Evolutionary conservation across 805 yeast species (phyloP).

Genomic region (Starmerella bombi): DNA sequence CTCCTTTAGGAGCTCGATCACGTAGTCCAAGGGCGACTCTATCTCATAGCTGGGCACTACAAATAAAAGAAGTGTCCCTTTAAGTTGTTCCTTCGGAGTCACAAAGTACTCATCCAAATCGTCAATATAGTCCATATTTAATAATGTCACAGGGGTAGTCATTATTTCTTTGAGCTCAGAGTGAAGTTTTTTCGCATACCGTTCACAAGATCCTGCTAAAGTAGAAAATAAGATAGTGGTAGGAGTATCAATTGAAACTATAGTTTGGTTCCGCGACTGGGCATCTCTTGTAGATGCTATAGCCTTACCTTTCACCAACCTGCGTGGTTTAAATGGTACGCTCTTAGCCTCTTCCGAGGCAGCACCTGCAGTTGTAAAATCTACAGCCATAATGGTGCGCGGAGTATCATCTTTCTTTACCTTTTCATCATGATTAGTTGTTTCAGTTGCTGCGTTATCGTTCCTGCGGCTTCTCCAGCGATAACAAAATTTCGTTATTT

Average conservation of each 20-base stretch:
- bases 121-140: slow-evolving; percentile 67
- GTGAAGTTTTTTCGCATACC: slow-evolving; percentile 45
- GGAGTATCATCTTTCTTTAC: neutral
- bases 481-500: neutral
- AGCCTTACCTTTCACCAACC: slow-evolving; percentile 5
- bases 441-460: too few species aligned
- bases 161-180: slow-evolving; percentile 27
- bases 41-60: slow-evolving; percentile 85
- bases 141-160: slow-evolving; percentile 36
- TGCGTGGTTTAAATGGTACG: slow-evolving; percentile 10
- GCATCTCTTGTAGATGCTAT: neutral
- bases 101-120: slow-evolving; percentile 76
- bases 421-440: neutral
- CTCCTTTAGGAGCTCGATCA: slow-evolving; percentile 65
- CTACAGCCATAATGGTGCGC: slow-evolving; percentile 11
- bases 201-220: slow-evolving; percentile 67
- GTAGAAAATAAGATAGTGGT: slow-evolving; percentile 57
- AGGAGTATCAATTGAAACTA: slow-evolving; percentile 6
- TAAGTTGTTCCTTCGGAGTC: slow-evolving; percentile 35
- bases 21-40: slow-evolving; percentile 83
- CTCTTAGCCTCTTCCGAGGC: neutral
- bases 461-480: too few species aligned
- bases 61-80: slow-evolving; percentile 40
- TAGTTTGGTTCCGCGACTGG: neutral
- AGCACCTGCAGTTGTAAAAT: slow-evolving; percentile 10